Evolutionary conservation across 1,284 basidiomycete species (phyloP).

Genomic region (Porodaedalea pini): DNA sequence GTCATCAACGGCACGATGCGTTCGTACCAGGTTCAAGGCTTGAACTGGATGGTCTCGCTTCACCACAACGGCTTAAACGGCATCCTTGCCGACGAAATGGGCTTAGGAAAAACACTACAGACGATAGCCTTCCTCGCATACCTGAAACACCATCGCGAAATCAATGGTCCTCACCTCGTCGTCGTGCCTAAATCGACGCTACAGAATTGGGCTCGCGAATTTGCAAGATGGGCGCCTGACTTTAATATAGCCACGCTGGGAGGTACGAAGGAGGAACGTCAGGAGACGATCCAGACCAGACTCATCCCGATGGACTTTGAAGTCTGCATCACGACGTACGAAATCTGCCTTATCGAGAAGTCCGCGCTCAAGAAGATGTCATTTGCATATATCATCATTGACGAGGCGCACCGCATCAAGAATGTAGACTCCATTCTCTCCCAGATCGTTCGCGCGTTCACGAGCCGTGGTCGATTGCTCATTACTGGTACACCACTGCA

Average conservation of each 20-base stretch:
- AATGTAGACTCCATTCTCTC: conserved; percentile 96
- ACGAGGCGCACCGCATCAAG: conserved; percentile 99
- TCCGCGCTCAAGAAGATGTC: conserved; percentile 89
- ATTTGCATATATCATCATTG: conserved; percentile 98
- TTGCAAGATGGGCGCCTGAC: conserved; percentile 89
- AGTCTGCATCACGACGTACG: conserved; percentile 95
- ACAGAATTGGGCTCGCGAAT: conserved; percentile 96
- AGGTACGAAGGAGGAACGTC: conserved; percentile 88
- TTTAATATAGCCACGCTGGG: conserved; percentile 82
- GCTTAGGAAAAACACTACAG: conserved; percentile 96
- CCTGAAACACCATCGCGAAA: conserved; percentile 81
- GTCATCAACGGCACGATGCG: conserved; percentile 91
- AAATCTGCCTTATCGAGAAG: conserved; percentile 96
- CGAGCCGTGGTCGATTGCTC: conserved; percentile 83
- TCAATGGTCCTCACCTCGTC: conserved; percentile 84
- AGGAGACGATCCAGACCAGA: conserved; percentile 72
- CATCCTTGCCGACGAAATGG: conserved; percentile 95
- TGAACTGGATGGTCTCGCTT: conserved; percentile 96
- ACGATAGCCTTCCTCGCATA: conserved; percentile 98
- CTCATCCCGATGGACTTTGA: conserved; percentile 91
- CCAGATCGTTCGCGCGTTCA: conserved; percentile 93
- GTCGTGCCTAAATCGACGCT: conserved; percentile 98
- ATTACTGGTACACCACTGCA: conserved; percentile 98
- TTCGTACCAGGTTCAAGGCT: conserved; percentile 91
- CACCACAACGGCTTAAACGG: conserved; percentile 93